phyloP scores from a whole-genome alignment of 225 moss, liverwort and hornwort genomes.

The Marchantia paleacea region DNA sequence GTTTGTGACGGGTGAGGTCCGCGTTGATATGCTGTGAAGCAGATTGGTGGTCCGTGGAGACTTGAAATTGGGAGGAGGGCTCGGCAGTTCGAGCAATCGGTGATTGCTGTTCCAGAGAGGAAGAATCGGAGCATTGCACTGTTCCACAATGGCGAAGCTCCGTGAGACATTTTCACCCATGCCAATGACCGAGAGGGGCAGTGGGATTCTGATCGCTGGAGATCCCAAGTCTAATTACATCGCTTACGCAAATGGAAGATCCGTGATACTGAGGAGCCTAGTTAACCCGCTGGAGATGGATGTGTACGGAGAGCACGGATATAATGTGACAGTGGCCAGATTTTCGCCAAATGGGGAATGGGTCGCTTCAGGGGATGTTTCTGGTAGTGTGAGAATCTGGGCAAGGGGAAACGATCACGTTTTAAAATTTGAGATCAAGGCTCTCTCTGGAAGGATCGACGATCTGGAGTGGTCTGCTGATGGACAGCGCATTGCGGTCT shows the following conservation, averaged over 20 bases:
- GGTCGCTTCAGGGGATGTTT: slow-evolving; percentile 96
- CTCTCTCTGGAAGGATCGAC: slow-evolving; percentile 75
- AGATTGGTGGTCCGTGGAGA: not conserved
- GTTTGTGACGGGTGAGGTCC: not conserved
- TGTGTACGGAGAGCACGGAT: slow-evolving; percentile 93
- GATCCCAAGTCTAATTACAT: slow-evolving; percentile 55
- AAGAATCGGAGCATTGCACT: not conserved
- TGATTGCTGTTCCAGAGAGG: not conserved
- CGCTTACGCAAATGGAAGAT: slow-evolving; percentile 81
- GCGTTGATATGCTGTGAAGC: not conserved
- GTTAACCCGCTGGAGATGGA: slow-evolving; percentile 63
- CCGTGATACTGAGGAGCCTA: slow-evolving; percentile 78
- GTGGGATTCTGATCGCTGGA: slow-evolving; percentile 76
- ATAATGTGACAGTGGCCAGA: slow-evolving; percentile 78
- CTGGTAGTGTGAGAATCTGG: slow-evolving; percentile 89
- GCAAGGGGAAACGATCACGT: slow-evolving; percentile 66
- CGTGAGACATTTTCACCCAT: slow-evolving; percentile 63
- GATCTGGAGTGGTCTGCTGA: slow-evolving; percentile 90
- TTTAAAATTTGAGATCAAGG: slow-evolving; percentile 79
- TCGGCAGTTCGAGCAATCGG: not conserved
- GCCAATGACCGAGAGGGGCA: slow-evolving; percentile 83
- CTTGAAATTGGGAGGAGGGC: not conserved
- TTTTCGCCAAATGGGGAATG: slow-evolving; percentile 95
- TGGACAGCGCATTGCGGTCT: slow-evolving; percentile 83
- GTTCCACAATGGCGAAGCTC: slow-evolving; percentile 60